Percentiles rank a stretch among this genome's conserved stretches.
phyloP scores from a whole-genome alignment of 352 stramenopile species.

The Pythium sp. region DNA sequence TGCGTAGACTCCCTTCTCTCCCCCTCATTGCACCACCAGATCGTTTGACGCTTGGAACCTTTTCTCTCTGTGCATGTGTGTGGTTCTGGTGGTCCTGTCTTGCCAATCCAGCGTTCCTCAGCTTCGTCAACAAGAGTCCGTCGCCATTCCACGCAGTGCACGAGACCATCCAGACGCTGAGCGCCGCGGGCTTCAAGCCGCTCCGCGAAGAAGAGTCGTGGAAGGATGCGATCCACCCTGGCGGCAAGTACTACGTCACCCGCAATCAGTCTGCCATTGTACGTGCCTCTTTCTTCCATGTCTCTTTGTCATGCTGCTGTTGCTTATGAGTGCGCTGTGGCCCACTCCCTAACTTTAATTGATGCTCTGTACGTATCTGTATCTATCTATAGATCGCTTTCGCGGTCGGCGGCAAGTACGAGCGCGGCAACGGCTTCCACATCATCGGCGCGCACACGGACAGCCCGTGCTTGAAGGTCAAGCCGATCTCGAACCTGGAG shows the following conservation, averaged over 20 bases:
- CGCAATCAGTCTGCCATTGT: conserved; percentile 95
- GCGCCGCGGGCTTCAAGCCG: conserved; percentile 89
- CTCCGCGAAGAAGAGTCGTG: conserved; percentile 86
- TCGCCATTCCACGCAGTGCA: conserved; percentile 95
- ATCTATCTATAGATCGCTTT: conserved; percentile 75
- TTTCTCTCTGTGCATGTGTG: not conserved
- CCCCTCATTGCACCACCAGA: not conserved
- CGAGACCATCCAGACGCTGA: conserved; percentile 77
- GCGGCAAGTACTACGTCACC: conserved; percentile 98
- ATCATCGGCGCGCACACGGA: conserved; percentile 98
- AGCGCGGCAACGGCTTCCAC: conserved; percentile 92
- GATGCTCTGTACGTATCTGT: not conserved
- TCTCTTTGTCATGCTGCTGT: not conserved
- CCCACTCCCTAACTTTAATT: not conserved
- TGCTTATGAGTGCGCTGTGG: not conserved
- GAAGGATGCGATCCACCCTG: conserved; percentile 48
- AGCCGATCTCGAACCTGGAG: conserved; percentile 91
- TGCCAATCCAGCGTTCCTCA: conserved; percentile 60
- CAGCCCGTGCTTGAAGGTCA: conserved; percentile 94
- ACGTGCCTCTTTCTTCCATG: not conserved
- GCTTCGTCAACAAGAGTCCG: conserved; percentile 93
- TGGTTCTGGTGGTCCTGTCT: conserved; percentile 3
- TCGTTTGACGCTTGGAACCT: not conserved
- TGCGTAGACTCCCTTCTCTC: not conserved
- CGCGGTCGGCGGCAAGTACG: conserved; percentile 90